Conservation (phyloP, 1,284 basidiomycete species). For the Leccinum pachyderme region DNA sequence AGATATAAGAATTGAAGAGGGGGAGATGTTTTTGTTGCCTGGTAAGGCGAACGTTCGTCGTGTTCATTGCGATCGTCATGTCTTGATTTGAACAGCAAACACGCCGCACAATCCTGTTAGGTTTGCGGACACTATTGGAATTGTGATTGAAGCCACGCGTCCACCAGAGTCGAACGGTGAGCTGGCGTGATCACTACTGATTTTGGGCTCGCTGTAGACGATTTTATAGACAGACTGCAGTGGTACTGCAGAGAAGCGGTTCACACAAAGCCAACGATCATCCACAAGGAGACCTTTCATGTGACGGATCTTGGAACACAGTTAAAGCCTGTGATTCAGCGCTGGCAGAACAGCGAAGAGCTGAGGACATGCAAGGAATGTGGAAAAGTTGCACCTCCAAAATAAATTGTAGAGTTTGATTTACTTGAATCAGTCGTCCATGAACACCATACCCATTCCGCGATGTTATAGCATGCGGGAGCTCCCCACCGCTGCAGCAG, state of each 20-base stretch:
- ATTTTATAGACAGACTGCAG: constrained; percentile 74
- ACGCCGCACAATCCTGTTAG: constrained; percentile 95
- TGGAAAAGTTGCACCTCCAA: constrained; percentile 63
- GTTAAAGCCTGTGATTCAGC: constrained; percentile 87
- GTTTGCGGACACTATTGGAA: constrained; percentile 86
- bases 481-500: constrained; percentile 34
- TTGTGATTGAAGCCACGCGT: constrained; percentile 92
- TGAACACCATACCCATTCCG: constrained; percentile 26
- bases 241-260: constrained; percentile 87
- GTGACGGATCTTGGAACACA: constrained; percentile 92
- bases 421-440: background rate
- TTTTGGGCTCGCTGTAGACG: background rate
- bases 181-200: constrained; percentile 5
- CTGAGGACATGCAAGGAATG: constrained; percentile 71
- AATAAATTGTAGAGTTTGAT: constrained; percentile 39
- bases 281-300: constrained; percentile 86
- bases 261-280: constrained; percentile 75
- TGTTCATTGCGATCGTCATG: background rate
- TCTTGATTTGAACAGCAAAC: constrained; percentile 56
- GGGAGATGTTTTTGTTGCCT: constrained; percentile 94
- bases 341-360: constrained; percentile 65
- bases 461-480: constrained; percentile 45
- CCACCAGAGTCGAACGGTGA: constrained; percentile 62
- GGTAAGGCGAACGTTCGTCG: constrained; percentile 44
- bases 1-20: constrained; percentile 90